Conservation (phyloP, 768 basidiomycete genomes). For the Lentinus brumalis region DNA sequence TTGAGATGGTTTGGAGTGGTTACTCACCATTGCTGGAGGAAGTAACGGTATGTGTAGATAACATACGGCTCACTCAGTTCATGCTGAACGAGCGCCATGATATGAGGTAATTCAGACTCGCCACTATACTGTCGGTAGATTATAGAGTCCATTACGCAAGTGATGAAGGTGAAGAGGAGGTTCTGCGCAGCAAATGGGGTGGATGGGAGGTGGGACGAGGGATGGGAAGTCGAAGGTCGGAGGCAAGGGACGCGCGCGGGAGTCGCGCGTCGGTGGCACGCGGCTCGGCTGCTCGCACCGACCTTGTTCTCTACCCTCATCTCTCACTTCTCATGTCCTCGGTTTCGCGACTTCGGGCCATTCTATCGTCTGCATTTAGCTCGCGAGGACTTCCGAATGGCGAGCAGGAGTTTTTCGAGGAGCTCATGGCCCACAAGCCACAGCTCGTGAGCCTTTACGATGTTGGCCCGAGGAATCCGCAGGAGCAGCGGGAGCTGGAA, state of each 20-base stretch:
- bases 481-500: slow-evolving; percentile 74
- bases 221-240: slow-evolving; percentile 7
- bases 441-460: slow-evolving; percentile 66
- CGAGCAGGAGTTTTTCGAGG: slow-evolving; percentile 77
- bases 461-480: slow-evolving; percentile 58
- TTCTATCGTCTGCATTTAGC: slow-evolving; percentile 50
- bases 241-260: slow-evolving; percentile 1
- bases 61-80: slow-evolving; percentile 97
- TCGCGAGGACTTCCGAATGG: slow-evolving; percentile 47
- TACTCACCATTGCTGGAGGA: slow-evolving; percentile 91
- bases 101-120: slow-evolving; percentile 76
- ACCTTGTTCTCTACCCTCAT: slow-evolving; percentile 9
- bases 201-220: background rate
- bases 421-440: slow-evolving; percentile 66
- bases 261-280: slow-evolving; percentile 19
- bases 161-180: background rate
- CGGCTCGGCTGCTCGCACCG: slow-evolving; percentile 11
- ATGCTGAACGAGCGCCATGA: slow-evolving; percentile 86
- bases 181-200: background rate
- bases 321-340: slow-evolving; percentile 50
- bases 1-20: too few species aligned
- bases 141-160: slow-evolving; percentile 34
- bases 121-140: slow-evolving; percentile 74
- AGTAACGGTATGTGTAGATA: slow-evolving; percentile 95
- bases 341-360: slow-evolving; percentile 55